Evolutionary conservation across 441 rosid species (phyloP).

Genomic region (Arabidopsis hybrid): DNA sequence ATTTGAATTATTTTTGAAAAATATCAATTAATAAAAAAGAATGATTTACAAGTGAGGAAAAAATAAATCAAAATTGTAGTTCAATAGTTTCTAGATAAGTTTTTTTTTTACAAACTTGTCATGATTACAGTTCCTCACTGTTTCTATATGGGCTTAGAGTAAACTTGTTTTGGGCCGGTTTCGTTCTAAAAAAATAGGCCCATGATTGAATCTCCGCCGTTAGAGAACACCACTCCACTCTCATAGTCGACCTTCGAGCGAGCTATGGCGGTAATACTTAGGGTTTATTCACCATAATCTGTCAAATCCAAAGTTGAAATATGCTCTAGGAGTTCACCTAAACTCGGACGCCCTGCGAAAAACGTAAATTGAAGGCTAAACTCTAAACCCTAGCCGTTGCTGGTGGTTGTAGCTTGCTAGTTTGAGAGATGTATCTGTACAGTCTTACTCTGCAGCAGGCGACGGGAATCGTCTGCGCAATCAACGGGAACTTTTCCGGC

Average conservation of each 20-base stretch:
- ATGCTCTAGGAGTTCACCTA: neutral
- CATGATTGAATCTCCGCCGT: neutral
- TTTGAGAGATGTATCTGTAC: conserved; percentile 74
- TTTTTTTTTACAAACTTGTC: too few species aligned
- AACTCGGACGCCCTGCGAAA: neutral
- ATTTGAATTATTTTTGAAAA: too few species aligned
- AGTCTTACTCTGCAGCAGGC: conserved; percentile 90
- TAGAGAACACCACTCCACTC: neutral
- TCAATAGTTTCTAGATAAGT: too few species aligned
- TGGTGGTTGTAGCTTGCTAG: neutral
- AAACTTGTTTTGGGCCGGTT: neutral
- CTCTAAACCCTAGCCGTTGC: conserved; percentile 40
- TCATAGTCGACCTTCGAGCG: neutral
- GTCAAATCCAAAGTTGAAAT: neutral
- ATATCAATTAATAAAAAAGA: too few species aligned
- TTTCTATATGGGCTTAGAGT: neutral
- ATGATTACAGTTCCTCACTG: too few species aligned
- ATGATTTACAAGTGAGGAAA: too few species aligned
- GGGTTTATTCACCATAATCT: conserved; percentile 8
- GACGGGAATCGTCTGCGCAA: conserved; percentile 82
- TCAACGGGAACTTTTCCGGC: conserved; percentile 93
- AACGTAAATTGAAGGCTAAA: neutral
- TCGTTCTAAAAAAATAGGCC: neutral
- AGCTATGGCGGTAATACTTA: conserved; percentile 18
- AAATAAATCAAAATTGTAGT: too few species aligned